Base-by-base conservation (phyloP, 371 early-diverging fungal genomes). In the Mucor piriformis region DNA sequence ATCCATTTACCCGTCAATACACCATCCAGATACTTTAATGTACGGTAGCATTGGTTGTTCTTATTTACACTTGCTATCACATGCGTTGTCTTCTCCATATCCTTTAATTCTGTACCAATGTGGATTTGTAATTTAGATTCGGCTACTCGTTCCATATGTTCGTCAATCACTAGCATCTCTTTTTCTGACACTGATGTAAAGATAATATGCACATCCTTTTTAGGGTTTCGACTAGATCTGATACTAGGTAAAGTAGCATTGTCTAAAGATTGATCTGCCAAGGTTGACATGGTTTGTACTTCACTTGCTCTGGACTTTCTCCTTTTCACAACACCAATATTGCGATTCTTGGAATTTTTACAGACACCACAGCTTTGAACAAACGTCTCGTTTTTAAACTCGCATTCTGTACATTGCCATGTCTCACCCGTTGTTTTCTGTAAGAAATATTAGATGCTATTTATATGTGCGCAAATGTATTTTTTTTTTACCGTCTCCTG, bases 1-100 rank as follows among this genome's bases (percentile, higher is more conserved):
- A 79, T 61, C 79, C 79, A 79, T 54, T 66, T 72, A 3, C 79
- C 79, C 20, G 44, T 48, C 8, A 79, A 27, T 3, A 76, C 53
- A 4, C 72, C 71, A 18, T 61, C 63, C 0, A 76, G 46, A 48
- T 79, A 79, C 44, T 79, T 79, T 10, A 72, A 54, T 12, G 79
- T 76, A 25, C 79, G 34, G 10, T 52, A 35, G 34, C 74, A 69
- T 4, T 72, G 27, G 2, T 63, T 29, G 0, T 67, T 32, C n/a
- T 72, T 70, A 25, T 79, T 59, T 15, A 65, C 56, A 11, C 64
- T 63, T 1, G 73, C 69, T 16, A 74, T 59, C 3, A 77, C 35
- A 42, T 77, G 78, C 0, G 73, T 72, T 8, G 74, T 63, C 6
- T 61, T 59, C 35, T 64, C 53, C 46, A 69, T 61, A 20, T 64